Evolutionary conservation across 768 basidiomycete species (phyloP), one percentile per base, ranked within the genome.

Genomic region (Zangia roseola): DNA sequence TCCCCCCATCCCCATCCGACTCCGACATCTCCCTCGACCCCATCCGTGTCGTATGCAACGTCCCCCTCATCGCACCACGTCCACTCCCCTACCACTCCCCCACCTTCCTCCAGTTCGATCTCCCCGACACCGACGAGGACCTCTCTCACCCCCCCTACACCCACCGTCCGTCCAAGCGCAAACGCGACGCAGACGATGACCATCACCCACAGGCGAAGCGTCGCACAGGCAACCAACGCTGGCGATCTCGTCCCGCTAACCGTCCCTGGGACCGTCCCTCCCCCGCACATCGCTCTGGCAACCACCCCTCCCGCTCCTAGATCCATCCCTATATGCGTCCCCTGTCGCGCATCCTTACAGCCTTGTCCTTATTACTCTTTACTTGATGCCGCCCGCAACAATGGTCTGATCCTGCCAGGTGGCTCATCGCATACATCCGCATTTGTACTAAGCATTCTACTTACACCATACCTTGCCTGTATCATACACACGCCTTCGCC

Each of bases 41-140:
- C 10, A 54, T 77, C 37, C 74, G 79, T 51, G 76, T 83, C 67
- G 73, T 84, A 19, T 84, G 82, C 70, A 77, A 82, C 52, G 80
- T 82, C 2, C 84, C 84, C n/a, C 72, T 86, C 47, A 69, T 85
- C 52, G 84, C 83, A 0, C 84, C 85, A 12, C 79, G 78, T 21
- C 84, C 84, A 0, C 77, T 86, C 31, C 85, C 84, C 2, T 85
- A 82, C 66, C 82, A 83, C 47, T 82, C 83, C 10, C 84, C 84
- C 23, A 79, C 78, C 0, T 84, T 85, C 63, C 79, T 86, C 47
- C 80, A 84, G 45, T 85, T 83, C 62, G 81, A 83, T 47, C 69
- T 80, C 20, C 85, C 85, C 0, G 84, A 84, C 68, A 69, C 80
- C 8, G 83, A 84, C 67, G 80, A 84, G 60, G 83, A 86, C 60